phyloP scores from a whole-genome alignment of 116 monocot species.

The Papilionanthe hybrid region DNA sequence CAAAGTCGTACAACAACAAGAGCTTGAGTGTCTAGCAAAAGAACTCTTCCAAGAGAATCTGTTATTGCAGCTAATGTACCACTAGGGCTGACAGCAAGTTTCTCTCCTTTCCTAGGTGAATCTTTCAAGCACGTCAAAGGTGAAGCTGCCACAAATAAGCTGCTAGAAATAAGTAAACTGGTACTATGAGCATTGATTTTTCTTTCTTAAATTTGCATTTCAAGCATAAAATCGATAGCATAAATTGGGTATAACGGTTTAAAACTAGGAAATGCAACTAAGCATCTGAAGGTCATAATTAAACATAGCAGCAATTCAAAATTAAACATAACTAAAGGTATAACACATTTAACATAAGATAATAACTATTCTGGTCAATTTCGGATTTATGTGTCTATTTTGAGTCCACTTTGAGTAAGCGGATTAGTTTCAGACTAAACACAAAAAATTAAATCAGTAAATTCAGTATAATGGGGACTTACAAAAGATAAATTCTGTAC shows the following conservation, averaged over 20 bases:
- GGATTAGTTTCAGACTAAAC: too few relatives aligned
- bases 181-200: background rate
- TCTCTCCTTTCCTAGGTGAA: constrained; percentile 88
- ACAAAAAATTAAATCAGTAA: too few relatives aligned
- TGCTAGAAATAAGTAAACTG: constrained; percentile 15
- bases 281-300: background rate
- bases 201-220: background rate
- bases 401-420: too few relatives aligned
- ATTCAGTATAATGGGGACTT: too few relatives aligned
- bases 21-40: constrained; percentile 85
- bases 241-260: background rate
- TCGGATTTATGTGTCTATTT: too few relatives aligned
- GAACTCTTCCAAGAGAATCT: constrained; percentile 93
- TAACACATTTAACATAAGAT: too few relatives aligned
- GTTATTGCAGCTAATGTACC: constrained; percentile 93
- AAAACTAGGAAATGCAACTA: background rate
- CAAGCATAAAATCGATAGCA: background rate
- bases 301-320: background rate
- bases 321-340: too few relatives aligned
- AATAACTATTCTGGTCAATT: too few relatives aligned
- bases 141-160: constrained; percentile 61
- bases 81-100: constrained; percentile 74
- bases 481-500: too few relatives aligned
- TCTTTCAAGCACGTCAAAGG: constrained; percentile 92
- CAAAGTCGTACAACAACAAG: constrained; percentile 93